phyloP scores from a whole-genome alignment of 163 green algal genomes.

The Smithsoniella earleae region DNA sequence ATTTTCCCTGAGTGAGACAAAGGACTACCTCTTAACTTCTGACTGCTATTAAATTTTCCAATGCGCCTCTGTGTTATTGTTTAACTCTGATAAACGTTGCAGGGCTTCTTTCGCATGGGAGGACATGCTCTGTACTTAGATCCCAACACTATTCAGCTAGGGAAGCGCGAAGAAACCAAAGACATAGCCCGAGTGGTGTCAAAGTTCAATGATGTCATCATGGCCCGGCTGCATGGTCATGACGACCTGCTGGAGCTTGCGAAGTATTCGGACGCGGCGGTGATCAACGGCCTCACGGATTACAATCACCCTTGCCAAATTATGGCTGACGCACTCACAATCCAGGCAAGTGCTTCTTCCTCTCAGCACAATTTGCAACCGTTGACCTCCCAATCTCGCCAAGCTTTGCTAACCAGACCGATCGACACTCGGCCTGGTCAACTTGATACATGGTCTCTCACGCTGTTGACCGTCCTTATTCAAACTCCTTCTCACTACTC shows the following conservation, averaged over 20 bases:
- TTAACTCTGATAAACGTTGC: conserved; percentile 27
- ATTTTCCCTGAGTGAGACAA: too few species aligned
- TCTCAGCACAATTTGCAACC: too few species aligned
- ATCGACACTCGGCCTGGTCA: too few species aligned
- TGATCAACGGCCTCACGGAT: conserved; percentile 98
- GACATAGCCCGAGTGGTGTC: conserved; percentile 88
- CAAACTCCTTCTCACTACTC: background rate
- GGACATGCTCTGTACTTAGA: conserved; percentile 94
- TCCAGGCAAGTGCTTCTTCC: conserved; percentile 47
- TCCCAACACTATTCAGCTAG: conserved; percentile 91
- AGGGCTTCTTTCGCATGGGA: conserved; percentile 90
- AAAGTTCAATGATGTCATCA: conserved; percentile 78
- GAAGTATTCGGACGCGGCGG: conserved; percentile 69
- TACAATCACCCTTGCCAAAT: conserved; percentile 99
- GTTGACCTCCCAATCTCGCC: too few species aligned
- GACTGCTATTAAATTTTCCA: background rate
- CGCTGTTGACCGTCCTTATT: too few species aligned
- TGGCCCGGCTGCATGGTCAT: conserved; percentile 94
- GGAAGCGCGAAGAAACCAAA: conserved; percentile 91
- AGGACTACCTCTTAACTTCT: too few species aligned
- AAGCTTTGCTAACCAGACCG: too few species aligned
- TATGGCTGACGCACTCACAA: conserved; percentile 96
- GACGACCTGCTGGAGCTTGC: conserved; percentile 87
- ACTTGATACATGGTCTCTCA: too few species aligned
- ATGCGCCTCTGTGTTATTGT: background rate